Base-by-base conservation (phyloP, 305 asterid genomes). In the Fraxinus floribunda region DNA sequence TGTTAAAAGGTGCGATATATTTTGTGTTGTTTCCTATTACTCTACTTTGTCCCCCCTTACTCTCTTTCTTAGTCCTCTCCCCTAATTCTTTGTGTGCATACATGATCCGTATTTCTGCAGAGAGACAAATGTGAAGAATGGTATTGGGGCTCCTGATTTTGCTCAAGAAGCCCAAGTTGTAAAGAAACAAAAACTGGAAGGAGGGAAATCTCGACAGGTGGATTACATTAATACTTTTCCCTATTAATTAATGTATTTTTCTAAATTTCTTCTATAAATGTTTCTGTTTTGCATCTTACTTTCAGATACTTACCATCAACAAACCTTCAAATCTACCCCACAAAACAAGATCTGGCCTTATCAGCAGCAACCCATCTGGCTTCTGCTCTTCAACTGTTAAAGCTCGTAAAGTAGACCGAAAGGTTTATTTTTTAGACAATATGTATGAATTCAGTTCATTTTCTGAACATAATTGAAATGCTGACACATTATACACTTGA, bases 111-210 rank as follows among this genome's bases (percentile, higher is more conserved):
- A 60, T 6, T 46, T 84, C 55, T 55, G 76, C 90, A 95, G 98
- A 87, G 90, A 86, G 13, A 70, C 83, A 22, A 90, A 84, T 86
- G 86, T 44, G 60, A 93, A 89, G 86, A 88, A 70, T 60, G 52
- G 85, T 49, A 86, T 36, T 62, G 97, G 91, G 85, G 88, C 94
- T 85, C 90, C 93, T 64, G 89, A 78, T 78, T 80, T 91, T 44
- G 90, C 90, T 11, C 99, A 93, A 62, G 98, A 93, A 78, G 93
- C 91, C 85, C 99, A 84, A 86, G 97, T 98, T 46, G 88, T 94
- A 57, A 95, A 94, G 91, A 90, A 91, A 91, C 99, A 95, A 85
- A 95, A 94, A 81, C 90, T 94, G 83, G 97, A 91, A 6, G 98
- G 90, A 71, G 99, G 97, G 60, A 92, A 93, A 89, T 82, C 95